These are phyloP conservation scores for Mollisiaceae sp. DNA, from an alignment of 2,329 filamentous ascomycete genomes.

Conservation along the genomic window DNA sequence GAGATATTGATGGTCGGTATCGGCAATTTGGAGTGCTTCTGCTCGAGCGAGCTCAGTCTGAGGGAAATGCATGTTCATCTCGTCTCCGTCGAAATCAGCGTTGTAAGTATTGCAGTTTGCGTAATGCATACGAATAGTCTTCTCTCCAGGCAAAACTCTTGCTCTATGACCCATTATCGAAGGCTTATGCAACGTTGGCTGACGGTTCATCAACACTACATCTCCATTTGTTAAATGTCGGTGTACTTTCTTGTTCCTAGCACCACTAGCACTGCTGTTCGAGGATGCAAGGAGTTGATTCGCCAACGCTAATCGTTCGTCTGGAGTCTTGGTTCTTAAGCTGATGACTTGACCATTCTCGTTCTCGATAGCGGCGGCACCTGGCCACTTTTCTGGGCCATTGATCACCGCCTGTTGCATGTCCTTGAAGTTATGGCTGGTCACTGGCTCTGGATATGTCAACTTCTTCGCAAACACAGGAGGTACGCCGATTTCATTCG, in stretches of 20 bases:
- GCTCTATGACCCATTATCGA: slow-evolving; percentile 99
- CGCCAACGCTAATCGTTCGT: slow-evolving; percentile 87
- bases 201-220: slow-evolving; percentile 97
- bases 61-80: slow-evolving; percentile 99
- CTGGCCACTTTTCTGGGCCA: slow-evolving; percentile 90
- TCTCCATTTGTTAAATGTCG: slow-evolving; percentile 96
- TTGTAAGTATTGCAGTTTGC: slow-evolving; percentile 99
- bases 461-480: slow-evolving; percentile 97
- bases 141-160: slow-evolving; percentile 88
- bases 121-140: slow-evolving; percentile 99
- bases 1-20: slow-evolving; percentile 96
- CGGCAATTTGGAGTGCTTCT: slow-evolving; percentile 90
- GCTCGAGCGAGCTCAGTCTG: slow-evolving; percentile 94
- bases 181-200: slow-evolving; percentile 96
- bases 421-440: slow-evolving; percentile 94
- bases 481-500: slow-evolving; percentile 97
- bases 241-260: slow-evolving; percentile 93
- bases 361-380: slow-evolving; percentile 92
- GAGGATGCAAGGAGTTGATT: slow-evolving; percentile 92
- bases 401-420: slow-evolving; percentile 97
- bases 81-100: slow-evolving; percentile 97
- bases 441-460: slow-evolving; percentile 96
- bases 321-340: slow-evolving; percentile 82
- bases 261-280: slow-evolving; percentile 72
- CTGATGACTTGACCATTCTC: slow-evolving; percentile 92